These are phyloP conservation scores for Quercus robur DNA, from an alignment of 306 rosid genomes.

Conservation along the genomic window DNA sequence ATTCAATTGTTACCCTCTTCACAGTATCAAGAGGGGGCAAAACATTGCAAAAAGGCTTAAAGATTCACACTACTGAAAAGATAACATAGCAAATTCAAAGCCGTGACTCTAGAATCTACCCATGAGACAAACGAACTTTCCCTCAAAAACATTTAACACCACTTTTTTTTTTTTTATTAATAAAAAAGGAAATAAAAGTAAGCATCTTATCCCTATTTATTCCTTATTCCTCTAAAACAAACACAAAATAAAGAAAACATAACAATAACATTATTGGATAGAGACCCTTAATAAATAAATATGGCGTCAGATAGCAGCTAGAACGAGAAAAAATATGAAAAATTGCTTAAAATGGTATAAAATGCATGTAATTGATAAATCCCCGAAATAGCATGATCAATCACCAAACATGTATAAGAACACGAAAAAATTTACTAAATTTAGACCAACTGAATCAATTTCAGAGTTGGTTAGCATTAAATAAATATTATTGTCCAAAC, in stretches of 20 bases:
- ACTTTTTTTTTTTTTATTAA: not conserved
- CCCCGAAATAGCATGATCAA: not conserved
- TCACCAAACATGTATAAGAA: not conserved
- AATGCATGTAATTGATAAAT: not conserved
- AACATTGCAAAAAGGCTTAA: not conserved
- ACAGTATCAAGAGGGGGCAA: not conserved
- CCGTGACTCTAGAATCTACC: not conserved
- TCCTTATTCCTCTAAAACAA: not conserved
- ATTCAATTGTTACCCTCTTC: not conserved
- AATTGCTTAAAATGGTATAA: not conserved
- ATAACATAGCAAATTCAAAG: not conserved
- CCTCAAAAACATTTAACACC: not conserved
- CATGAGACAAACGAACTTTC: not conserved
- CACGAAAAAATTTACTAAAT: not conserved
- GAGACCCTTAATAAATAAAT: not conserved
- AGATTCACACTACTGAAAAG: not conserved
- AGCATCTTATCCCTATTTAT: not conserved
- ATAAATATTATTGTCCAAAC: not conserved
- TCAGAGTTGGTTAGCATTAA: slow-evolving; percentile 1
- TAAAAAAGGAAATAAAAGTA: not conserved
- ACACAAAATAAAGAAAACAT: not conserved
- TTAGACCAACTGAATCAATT: not conserved
- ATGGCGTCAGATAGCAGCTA: not conserved
- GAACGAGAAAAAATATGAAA: not conserved
- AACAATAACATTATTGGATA: not conserved